Percentiles rank a stretch among this genome's conserved stretches.
These are phyloP conservation scores for Xylaria hypoxylon DNA, from an alignment of 2,329 filamentous ascomycete genomes.

Conservation along the genomic window DNA sequence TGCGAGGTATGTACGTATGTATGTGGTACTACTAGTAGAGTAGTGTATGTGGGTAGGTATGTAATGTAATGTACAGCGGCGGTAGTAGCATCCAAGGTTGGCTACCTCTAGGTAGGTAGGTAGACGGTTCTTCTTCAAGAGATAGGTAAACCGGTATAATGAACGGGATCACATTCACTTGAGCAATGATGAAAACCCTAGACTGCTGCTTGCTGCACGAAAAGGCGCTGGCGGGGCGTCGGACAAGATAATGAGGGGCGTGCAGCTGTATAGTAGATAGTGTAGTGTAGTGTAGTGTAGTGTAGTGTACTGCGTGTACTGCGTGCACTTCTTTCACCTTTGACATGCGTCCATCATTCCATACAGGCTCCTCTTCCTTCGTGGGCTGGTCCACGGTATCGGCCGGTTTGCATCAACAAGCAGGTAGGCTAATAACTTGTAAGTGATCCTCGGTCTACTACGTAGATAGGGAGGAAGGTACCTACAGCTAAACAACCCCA, in stretches of 20 bases:
- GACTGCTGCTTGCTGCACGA: conserved; percentile 14
- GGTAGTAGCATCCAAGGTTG: neutral
- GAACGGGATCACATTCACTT: conserved; percentile 24
- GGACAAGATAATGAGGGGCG: conserved; percentile 24
- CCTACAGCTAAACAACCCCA: conserved; percentile 5
- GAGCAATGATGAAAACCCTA: conserved; percentile 28
- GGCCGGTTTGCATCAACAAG: conserved; percentile 33
- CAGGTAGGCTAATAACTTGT: conserved; percentile 32
- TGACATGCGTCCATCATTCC: conserved; percentile 34
- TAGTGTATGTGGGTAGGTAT: conserved; percentile 6
- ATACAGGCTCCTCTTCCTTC: conserved; percentile 17
- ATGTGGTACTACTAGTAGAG: neutral
- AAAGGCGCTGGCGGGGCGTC: conserved; percentile 25
- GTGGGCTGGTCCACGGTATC: conserved; percentile 34
- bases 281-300: too few species aligned
- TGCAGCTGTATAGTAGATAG: conserved; percentile 15
- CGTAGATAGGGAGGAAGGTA: neutral
- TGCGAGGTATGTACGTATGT: neutral
- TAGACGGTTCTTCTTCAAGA: neutral
- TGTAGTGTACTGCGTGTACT: too few species aligned
- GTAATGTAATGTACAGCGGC: neutral
- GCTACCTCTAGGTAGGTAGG: conserved; percentile 7
- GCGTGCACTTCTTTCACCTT: conserved; percentile 27
- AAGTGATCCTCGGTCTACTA: conserved; percentile 22
- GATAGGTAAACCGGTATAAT: conserved; percentile 16